A percentile compares a stretch with the other conserved stretches of the same genome.
phyloP scores from a whole-genome alignment of 2,329 filamentous ascomycete genomes.

The Beauveria sp. region DNA sequence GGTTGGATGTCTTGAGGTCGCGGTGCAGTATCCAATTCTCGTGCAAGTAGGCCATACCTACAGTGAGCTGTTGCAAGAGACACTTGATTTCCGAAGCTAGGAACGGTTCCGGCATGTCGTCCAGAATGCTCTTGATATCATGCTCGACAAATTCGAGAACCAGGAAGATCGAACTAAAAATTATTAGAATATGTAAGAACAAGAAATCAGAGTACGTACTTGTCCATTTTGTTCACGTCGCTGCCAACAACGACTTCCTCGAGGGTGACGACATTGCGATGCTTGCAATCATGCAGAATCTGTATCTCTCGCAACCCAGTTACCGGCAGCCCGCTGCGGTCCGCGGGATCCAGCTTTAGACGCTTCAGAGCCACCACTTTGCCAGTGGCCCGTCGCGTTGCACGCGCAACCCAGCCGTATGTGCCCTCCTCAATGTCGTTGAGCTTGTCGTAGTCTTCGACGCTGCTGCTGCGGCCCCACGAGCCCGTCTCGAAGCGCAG shows the following conservation, averaged over 20 bases:
- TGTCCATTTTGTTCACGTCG: conserved; percentile 44
- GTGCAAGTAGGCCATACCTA: conserved; percentile 80
- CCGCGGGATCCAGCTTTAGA: conserved; percentile 77
- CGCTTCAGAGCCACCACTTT: conserved; percentile 87
- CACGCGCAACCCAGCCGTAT: conserved; percentile 89
- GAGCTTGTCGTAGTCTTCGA: conserved; percentile 82
- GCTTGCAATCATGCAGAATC: conserved; percentile 71
- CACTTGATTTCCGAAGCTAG: conserved; percentile 89
- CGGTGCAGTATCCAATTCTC: conserved; percentile 85
- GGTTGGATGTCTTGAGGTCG: conserved; percentile 87
- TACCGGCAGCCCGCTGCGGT: conserved; percentile 72
- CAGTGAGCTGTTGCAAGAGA: conserved; percentile 72
- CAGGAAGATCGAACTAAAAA: conserved; percentile 65
- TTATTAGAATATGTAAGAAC: conserved; percentile 7
- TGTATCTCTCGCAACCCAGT: conserved; percentile 92
- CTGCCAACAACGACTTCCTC: conserved; percentile 78
- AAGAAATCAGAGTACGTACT: conserved; percentile 27
- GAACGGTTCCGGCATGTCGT: conserved; percentile 92
- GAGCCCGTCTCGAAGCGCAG: conserved; percentile 61
- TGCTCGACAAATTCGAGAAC: conserved; percentile 98
- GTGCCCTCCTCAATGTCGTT: conserved; percentile 98
- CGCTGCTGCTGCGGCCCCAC: conserved; percentile 67
- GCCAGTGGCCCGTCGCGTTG: conserved; percentile 64
- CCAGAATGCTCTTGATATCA: conserved; percentile 86
- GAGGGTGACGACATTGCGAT: conserved; percentile 75